Evolutionary conservation across 2,329 filamentous ascomycete species (phyloP).

Genomic region (Exophiala sideris): DNA sequence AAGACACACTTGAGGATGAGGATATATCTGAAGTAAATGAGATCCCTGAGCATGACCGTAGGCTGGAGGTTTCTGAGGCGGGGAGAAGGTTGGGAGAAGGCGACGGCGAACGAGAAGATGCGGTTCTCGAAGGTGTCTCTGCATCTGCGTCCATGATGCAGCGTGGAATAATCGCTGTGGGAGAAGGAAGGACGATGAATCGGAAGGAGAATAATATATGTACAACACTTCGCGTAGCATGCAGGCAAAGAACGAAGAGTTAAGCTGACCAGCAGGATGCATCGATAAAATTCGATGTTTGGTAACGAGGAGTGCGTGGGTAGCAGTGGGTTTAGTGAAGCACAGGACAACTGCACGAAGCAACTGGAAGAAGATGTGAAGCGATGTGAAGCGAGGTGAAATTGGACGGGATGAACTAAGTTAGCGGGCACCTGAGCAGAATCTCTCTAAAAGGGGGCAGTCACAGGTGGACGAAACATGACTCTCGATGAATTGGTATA

Average conservation of each 20-base stretch:
- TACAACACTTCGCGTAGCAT: neutral
- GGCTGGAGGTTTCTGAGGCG: conserved; percentile 16
- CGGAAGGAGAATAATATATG: neutral
- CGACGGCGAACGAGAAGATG: conserved; percentile 19
- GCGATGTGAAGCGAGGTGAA: conserved; percentile 7
- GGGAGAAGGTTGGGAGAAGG: conserved; percentile 24
- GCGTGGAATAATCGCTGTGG: neutral
- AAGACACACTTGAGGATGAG: conserved; percentile 43
- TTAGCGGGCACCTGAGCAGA: conserved; percentile 11
- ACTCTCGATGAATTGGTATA: too few relatives aligned
- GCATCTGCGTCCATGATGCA: conserved; percentile 16
- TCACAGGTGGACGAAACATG: neutral
- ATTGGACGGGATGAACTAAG: conserved; percentile 8
- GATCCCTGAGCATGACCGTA: conserved; percentile 44
- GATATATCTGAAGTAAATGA: conserved; percentile 45
- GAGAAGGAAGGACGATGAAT: conserved; percentile 1
- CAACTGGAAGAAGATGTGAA: conserved; percentile 3
- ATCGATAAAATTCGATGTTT: neutral
- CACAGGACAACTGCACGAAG: conserved; percentile 7
- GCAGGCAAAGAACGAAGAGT: neutral
- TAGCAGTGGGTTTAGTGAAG: neutral
- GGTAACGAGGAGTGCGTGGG: neutral
- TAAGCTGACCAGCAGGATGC: neutral
- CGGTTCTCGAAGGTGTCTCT: conserved; percentile 8
- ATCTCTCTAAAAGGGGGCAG: conserved; percentile 8